These are phyloP conservation scores for Ophiostoma himal-ulmi DNA, from an alignment of 2,329 filamentous ascomycete genomes.

Conservation along the genomic window DNA sequence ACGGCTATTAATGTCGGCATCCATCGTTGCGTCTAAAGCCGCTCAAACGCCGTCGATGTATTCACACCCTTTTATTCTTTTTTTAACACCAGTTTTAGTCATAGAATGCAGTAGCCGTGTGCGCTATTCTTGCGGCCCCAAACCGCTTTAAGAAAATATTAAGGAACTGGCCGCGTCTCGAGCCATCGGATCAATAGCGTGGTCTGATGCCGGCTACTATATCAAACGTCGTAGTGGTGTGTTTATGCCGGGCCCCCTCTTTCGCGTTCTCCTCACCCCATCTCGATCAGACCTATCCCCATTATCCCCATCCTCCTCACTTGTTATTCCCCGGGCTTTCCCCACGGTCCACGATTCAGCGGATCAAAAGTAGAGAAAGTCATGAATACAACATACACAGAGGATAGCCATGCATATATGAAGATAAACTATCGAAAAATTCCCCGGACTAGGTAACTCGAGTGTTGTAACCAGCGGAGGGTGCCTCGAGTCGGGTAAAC, in stretches of 20 bases:
- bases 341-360: not conserved
- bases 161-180: not conserved
- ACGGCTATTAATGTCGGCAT: not conserved
- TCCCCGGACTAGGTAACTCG: not conserved
- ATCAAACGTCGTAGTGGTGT: slow-evolving; percentile 3
- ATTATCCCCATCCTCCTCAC: not conserved
- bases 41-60: not conserved
- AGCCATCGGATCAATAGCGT: not conserved
- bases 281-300: not conserved
- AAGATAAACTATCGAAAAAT: not conserved
- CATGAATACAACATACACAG: not conserved
- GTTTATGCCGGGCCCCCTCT: not conserved
- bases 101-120: not conserved
- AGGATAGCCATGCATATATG: not conserved
- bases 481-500: not conserved
- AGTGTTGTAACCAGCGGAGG: not conserved
- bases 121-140: not conserved
- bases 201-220: not conserved
- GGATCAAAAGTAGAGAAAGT: not conserved
- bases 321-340: slow-evolving; percentile 2
- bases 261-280: not conserved
- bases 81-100: not conserved
- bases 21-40: not conserved
- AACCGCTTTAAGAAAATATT: not conserved
- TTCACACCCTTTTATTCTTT: not conserved